Evolutionary conservation across 306 rosid genomes (phyloP).

Genomic region (Acmispon strigosus): DNA sequence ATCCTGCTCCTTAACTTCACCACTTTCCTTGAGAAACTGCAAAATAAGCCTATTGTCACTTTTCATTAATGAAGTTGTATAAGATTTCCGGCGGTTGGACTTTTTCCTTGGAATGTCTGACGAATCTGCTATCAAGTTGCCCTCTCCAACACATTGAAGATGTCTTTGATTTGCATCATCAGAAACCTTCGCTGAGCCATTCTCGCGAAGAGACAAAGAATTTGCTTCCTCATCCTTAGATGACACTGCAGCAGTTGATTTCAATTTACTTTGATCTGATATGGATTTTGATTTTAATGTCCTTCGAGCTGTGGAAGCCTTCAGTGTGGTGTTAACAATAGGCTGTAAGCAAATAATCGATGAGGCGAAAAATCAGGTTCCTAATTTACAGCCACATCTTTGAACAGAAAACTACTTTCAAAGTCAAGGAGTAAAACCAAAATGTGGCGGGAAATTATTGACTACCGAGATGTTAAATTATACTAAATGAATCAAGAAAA

Average conservation of each 20-base stretch:
- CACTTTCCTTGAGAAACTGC: slow-evolving; percentile 61
- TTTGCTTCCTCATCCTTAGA: slow-evolving; percentile 37
- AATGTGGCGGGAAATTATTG: background rate
- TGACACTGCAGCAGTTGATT: slow-evolving; percentile 30
- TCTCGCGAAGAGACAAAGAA: slow-evolving; percentile 31
- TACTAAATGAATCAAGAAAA: background rate
- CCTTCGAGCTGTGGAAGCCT: slow-evolving; percentile 31
- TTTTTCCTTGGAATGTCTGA: slow-evolving; percentile 36
- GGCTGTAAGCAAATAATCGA: slow-evolving; percentile 36
- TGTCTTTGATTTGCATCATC: slow-evolving; percentile 30
- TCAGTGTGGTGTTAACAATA: slow-evolving; percentile 38
- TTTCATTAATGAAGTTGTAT: slow-evolving; percentile 51
- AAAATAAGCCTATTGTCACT: slow-evolving; percentile 21
- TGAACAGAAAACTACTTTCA: background rate
- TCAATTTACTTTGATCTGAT: slow-evolving; percentile 26
- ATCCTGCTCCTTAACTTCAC: slow-evolving; percentile 33
- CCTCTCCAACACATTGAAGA: slow-evolving; percentile 35
- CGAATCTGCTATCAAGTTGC: slow-evolving; percentile 24
- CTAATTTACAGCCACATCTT: background rate
- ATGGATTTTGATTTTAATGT: slow-evolving; percentile 37
- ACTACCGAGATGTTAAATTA: background rate
- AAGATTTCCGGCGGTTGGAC: slow-evolving; percentile 63
- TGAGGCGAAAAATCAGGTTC: slow-evolving; percentile 8
- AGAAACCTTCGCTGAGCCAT: slow-evolving; percentile 7
- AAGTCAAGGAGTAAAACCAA: background rate